Conservation (phyloP, 2,329 filamentous ascomycete species). For the Venturia oleaginea region DNA sequence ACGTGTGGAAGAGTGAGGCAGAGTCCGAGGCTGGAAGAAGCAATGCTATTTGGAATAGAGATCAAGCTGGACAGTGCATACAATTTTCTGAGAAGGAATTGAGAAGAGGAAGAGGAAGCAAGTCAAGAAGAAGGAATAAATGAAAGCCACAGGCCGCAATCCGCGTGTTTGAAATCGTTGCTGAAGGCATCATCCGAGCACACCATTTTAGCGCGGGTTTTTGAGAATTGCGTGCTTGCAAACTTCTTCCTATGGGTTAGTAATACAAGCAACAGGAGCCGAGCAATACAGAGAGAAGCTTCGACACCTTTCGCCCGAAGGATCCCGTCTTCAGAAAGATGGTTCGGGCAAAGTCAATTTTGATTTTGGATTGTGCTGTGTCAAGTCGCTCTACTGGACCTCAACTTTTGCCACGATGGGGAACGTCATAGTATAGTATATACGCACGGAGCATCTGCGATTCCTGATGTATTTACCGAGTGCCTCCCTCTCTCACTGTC, state of each 20-base stretch:
- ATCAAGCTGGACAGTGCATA: neutral
- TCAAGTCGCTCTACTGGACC: neutral
- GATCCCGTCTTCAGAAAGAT: neutral
- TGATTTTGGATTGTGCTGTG: neutral
- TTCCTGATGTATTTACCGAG: neutral
- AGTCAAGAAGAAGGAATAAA: neutral
- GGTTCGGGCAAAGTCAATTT: neutral
- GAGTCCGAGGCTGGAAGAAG: conserved; percentile 1
- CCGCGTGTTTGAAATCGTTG: conserved; percentile 8
- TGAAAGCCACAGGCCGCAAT: neutral
- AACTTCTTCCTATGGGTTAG: neutral
- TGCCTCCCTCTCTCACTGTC: neutral
- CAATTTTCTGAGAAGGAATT: neutral
- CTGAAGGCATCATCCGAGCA: conserved; percentile 6
- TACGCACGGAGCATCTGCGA: neutral
- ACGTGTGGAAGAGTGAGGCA: neutral
- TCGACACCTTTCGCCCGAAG: neutral
- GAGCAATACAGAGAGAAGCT: neutral
- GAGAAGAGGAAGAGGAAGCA: neutral
- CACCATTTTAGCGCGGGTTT: conserved; percentile 7
- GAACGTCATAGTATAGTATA: neutral
- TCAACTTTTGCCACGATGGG: neutral
- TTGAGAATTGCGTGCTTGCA: neutral
- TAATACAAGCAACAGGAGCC: neutral
- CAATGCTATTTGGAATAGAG: neutral